Conservation (phyloP, 108 stramenopile species). For the Fragilariopsis cylindrus region DNA sequence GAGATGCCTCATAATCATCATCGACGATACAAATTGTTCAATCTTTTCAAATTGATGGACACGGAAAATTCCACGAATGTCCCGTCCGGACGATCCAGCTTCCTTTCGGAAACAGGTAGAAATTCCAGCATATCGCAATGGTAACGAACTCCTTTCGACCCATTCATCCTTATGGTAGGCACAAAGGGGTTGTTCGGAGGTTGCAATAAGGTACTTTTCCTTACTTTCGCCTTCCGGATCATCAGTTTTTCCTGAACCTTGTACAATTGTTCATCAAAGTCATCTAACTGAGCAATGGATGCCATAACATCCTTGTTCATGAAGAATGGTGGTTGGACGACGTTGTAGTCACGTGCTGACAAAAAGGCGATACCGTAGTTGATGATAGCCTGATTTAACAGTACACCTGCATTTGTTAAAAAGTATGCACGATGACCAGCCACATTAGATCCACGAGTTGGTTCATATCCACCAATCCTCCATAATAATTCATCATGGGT, state of each 20-base stretch:
- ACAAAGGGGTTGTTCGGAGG: slow-evolving; percentile 99
- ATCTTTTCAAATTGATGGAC: slow-evolving; percentile 99
- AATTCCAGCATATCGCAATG: slow-evolving; percentile 92
- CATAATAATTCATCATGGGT: slow-evolving; percentile 97
- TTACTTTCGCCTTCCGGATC: slow-evolving; percentile 75
- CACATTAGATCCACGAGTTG: slow-evolving; percentile 88
- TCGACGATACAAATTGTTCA: slow-evolving; percentile 97
- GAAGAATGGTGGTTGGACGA: slow-evolving; percentile 98
- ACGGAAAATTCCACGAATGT: slow-evolving; percentile 99
- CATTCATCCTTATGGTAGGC: slow-evolving; percentile 98
- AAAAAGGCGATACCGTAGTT: slow-evolving; percentile 97
- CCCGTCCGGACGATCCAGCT: slow-evolving; percentile 96
- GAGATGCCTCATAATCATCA: slow-evolving; percentile 90
- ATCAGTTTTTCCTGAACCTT: slow-evolving; percentile 96
- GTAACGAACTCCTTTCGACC: slow-evolving; percentile 81
- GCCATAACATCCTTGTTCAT: slow-evolving; percentile 99
- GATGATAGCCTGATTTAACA: slow-evolving; percentile 98
- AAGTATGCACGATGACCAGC: slow-evolving; percentile 99
- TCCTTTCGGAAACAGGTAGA: slow-evolving; percentile 99
- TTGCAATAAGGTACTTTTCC: slow-evolving; percentile 99
- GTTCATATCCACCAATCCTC: slow-evolving; percentile 99
- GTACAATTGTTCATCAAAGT: slow-evolving; percentile 99
- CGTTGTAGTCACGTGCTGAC: slow-evolving; percentile 85
- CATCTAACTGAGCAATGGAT: slow-evolving; percentile 98
- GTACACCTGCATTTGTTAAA: slow-evolving; percentile 94